Evolutionary conservation across 2,329 filamentous ascomycete species (phyloP).

Genomic region (Periconia sp.): DNA sequence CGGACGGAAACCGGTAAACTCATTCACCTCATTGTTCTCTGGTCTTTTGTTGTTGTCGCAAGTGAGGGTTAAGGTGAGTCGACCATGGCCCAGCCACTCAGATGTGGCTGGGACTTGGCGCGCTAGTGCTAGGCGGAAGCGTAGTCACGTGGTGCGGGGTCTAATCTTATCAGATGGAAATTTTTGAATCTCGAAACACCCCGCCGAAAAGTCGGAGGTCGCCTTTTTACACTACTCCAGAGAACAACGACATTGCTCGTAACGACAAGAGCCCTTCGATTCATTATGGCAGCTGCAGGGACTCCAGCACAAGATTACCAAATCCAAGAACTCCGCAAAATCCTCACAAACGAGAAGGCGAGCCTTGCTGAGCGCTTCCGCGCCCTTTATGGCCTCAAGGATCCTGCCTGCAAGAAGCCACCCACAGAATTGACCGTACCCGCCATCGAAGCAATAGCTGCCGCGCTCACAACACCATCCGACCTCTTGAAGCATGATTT

Average conservation of each 20-base stretch:
- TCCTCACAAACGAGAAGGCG: slow-evolving; percentile 78
- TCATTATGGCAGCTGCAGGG: slow-evolving; percentile 34
- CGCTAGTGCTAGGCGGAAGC: slow-evolving; percentile 1
- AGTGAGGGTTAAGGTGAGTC: neutral
- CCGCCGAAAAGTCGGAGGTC: too few relatives aligned
- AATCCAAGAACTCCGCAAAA: slow-evolving; percentile 71
- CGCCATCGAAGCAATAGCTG: slow-evolving; percentile 81
- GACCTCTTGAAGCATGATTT: slow-evolving; percentile 95
- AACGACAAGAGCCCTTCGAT: too few relatives aligned
- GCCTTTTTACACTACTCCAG: too few relatives aligned
- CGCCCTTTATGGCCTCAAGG: slow-evolving; percentile 96
- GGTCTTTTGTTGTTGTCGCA: neutral
- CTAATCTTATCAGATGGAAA: slow-evolving; percentile 35
- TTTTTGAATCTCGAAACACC: slow-evolving; percentile 15
- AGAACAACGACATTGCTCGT: too few relatives aligned
- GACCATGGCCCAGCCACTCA: slow-evolving; percentile 2
- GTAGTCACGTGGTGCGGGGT: slow-evolving; percentile 13
- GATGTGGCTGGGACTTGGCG: neutral
- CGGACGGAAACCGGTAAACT: neutral
- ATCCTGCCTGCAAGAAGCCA: slow-evolving; percentile 75
- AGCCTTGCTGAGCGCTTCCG: slow-evolving; percentile 90
- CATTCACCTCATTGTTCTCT: slow-evolving; percentile 1
- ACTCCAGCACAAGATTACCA: slow-evolving; percentile 46
- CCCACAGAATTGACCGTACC: slow-evolving; percentile 64
- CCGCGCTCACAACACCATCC: slow-evolving; percentile 82